phyloP scores from a whole-genome alignment of 805 yeast species.

The Metschnikowia shivogae region DNA sequence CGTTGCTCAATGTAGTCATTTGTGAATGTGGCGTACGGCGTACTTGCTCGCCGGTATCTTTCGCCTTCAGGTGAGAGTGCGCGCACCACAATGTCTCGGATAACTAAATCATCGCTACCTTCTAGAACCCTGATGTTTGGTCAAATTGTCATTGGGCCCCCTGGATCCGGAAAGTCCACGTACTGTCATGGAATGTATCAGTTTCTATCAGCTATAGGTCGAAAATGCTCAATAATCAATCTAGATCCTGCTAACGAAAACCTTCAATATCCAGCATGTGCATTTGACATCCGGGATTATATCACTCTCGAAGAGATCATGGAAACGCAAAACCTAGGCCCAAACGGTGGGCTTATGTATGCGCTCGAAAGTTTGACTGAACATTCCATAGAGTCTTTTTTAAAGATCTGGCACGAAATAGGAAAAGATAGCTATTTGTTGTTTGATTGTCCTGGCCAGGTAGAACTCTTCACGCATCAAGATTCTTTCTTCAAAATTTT shows the following conservation, averaged over 20 bases:
- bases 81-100: slow-evolving; percentile 7
- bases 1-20: slow-evolving; percentile 30
- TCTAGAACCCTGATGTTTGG: slow-evolving; percentile 49
- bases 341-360: slow-evolving; percentile 86
- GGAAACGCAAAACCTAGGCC: slow-evolving; percentile 70
- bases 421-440: slow-evolving; percentile 54
- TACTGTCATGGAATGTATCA: slow-evolving; percentile 91
- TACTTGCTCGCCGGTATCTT: slow-evolving; percentile 4
- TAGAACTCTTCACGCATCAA: slow-evolving; percentile 90
- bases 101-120: neutral
- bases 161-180: slow-evolving; percentile 96
- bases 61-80: slow-evolving; percentile 10
- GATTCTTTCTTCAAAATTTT: slow-evolving; percentile 68
- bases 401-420: slow-evolving; percentile 24
- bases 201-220: slow-evolving; percentile 89
- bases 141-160: slow-evolving; percentile 95
- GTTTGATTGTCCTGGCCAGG: slow-evolving; percentile 95
- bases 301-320: slow-evolving; percentile 73
- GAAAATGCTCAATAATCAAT: slow-evolving; percentile 79
- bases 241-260: slow-evolving; percentile 89
- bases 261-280: slow-evolving; percentile 60
- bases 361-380: slow-evolving; percentile 69
- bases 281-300: slow-evolving; percentile 74
- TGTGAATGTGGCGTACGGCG: slow-evolving; percentile 1
- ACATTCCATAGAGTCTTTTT: slow-evolving; percentile 45